phyloP scores from a whole-genome alignment of 352 stramenopile genomes.

The Thalassiosira mediterranea region DNA sequence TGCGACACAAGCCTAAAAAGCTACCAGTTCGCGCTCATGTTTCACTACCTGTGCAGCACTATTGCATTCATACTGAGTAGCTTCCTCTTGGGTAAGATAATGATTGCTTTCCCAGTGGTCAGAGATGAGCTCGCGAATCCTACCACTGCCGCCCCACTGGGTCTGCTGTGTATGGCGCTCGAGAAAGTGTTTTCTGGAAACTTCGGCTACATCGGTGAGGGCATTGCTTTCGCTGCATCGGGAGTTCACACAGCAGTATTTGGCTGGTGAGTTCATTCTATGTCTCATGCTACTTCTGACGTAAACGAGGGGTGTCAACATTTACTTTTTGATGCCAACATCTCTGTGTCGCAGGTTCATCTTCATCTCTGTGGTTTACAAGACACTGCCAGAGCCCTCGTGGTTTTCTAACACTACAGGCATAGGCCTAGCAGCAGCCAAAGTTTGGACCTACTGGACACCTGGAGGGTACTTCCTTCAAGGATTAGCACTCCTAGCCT shows the following conservation, averaged over 20 bases:
- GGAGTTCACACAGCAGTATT: slow-evolving; percentile 33
- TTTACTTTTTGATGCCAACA: too few species aligned
- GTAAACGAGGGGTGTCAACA: too few species aligned
- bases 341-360: slow-evolving; percentile 80
- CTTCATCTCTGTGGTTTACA: slow-evolving; percentile 76
- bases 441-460: slow-evolving; percentile 78
- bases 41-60: slow-evolving; percentile 70
- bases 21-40: slow-evolving; percentile 63
- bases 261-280: slow-evolving; percentile 37
- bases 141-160: slow-evolving; percentile 70
- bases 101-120: slow-evolving; percentile 64
- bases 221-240: slow-evolving; percentile 57
- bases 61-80: slow-evolving; percentile 60
- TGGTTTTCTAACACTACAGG: slow-evolving; percentile 81
- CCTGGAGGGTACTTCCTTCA: slow-evolving; percentile 59
- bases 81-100: slow-evolving; percentile 66
- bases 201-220: slow-evolving; percentile 48
- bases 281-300: too few species aligned
- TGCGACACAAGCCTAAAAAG: slow-evolving; percentile 56
- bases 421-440: slow-evolving; percentile 70
- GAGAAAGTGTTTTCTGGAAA: slow-evolving; percentile 72
- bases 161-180: slow-evolving; percentile 75
- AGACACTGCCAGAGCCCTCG: slow-evolving; percentile 75
- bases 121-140: slow-evolving; percentile 77
- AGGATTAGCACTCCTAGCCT: slow-evolving; percentile 48